Percentiles rank a stretch among this genome's conserved stretches.
Evolutionary conservation across 2,329 filamentous ascomycete genomes (phyloP).

Genomic region (Fusarium sp.): DNA sequence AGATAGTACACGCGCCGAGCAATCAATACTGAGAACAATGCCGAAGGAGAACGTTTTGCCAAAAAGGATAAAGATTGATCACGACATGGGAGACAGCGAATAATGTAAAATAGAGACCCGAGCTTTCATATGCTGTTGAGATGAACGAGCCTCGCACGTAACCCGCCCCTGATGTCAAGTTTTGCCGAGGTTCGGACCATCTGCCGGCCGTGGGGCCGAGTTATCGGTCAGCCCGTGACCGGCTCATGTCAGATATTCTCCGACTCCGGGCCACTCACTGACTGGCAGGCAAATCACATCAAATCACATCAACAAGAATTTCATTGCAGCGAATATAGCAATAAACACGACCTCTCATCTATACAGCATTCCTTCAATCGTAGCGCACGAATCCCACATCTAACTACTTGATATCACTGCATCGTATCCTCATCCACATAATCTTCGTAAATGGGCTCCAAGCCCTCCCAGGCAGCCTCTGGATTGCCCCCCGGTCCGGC

Average conservation of each 20-base stretch:
- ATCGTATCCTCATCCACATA: conserved; percentile 26
- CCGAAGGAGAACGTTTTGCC: not conserved
- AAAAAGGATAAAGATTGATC: not conserved
- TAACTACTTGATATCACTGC: conserved; percentile 11
- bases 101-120: conserved; percentile 6
- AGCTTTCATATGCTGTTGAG: conserved; percentile 30
- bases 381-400: not conserved
- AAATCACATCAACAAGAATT: not conserved
- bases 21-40: not conserved
- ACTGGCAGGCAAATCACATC: too few species aligned
- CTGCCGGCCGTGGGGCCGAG: conserved; percentile 27
- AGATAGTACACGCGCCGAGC: conserved; percentile 2
- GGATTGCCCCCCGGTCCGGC: conserved; percentile 67
- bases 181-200: conserved; percentile 38
- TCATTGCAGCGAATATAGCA: conserved; percentile 11
- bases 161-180: conserved; percentile 20
- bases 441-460: conserved; percentile 77
- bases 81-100: not conserved
- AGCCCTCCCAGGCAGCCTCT: conserved; percentile 68
- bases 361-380: not conserved
- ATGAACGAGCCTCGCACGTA: conserved; percentile 22
- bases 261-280: conserved; percentile 7
- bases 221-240: conserved; percentile 24
- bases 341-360: conserved; percentile 10
- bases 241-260: conserved; percentile 1